Evolutionary conservation across 305 asterid genomes (phyloP).

Genomic region (Fraxinus dipetala): DNA sequence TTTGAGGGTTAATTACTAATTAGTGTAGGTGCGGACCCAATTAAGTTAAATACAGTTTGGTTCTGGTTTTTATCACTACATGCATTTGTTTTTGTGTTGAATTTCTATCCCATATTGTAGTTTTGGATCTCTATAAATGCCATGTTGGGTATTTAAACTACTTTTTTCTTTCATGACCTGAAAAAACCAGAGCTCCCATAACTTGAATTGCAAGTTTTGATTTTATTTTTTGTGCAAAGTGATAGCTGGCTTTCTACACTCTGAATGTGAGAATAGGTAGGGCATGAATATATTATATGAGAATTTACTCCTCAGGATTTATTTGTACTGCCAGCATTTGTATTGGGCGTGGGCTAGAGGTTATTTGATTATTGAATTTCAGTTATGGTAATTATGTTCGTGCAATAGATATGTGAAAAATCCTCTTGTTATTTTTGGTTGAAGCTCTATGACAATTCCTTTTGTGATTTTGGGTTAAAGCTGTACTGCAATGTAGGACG

Average conservation of each 20-base stretch:
- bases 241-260: conserved; percentile 14
- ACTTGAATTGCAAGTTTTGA: conserved; percentile 22
- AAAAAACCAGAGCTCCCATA: not conserved
- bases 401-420: conserved; percentile 5
- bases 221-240: conserved; percentile 15
- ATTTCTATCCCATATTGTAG: conserved; percentile 1
- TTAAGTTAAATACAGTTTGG: conserved; percentile 26
- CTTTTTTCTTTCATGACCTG: conserved; percentile 12
- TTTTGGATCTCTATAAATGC: conserved; percentile 20
- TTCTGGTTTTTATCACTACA: conserved; percentile 10
- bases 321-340: conserved; percentile 9
- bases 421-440: conserved; percentile 5
- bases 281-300: conserved; percentile 19
- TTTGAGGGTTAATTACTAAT: conserved; percentile 11
- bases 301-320: not conserved
- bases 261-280: conserved; percentile 22
- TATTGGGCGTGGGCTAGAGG: conserved; percentile 1
- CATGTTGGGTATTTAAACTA: conserved; percentile 8
- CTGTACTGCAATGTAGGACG: not conserved
- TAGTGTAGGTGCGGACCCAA: conserved; percentile 32
- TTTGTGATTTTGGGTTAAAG: not conserved
- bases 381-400: conserved; percentile 6
- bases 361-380: conserved; percentile 5
- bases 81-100: conserved; percentile 8
- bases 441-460: conserved; percentile 3